Percentiles rank a stretch among this genome's conserved stretches.
Conservation (phyloP, 805 yeast genomes). For the Middelhovenomyces tepae region DNA sequence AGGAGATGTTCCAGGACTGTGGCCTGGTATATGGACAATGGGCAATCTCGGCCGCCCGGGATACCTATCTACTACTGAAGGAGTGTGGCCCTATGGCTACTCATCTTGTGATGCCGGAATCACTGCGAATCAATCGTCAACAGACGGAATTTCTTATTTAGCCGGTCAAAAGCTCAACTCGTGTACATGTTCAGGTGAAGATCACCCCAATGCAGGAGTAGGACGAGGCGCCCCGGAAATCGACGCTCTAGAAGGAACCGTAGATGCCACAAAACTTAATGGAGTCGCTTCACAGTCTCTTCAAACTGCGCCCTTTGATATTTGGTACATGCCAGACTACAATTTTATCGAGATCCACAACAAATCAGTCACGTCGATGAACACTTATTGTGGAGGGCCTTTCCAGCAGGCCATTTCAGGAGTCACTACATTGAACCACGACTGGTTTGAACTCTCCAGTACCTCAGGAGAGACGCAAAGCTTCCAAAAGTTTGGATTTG, state of each 20-base stretch:
- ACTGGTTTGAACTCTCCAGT: conserved; percentile 78
- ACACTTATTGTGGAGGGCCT: conserved; percentile 87
- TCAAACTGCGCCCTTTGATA: conserved; percentile 89
- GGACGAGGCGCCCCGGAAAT: conserved; percentile 97
- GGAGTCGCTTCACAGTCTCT: conserved; percentile 87
- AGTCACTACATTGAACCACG: conserved; percentile 62
- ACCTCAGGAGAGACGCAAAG: conserved; percentile 39
- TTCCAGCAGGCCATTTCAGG: conserved; percentile 89
- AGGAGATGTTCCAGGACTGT: conserved; percentile 71
- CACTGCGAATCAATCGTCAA: conserved; percentile 84
- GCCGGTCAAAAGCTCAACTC: conserved; percentile 73
- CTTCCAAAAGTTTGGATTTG: conserved; percentile 71
- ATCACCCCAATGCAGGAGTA: conserved; percentile 77
- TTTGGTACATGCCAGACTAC: conserved; percentile 91
- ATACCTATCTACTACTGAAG: conserved; percentile 75
- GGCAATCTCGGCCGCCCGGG: conserved; percentile 94
- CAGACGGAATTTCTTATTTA: conserved; percentile 79
- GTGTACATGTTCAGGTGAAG: conserved; percentile 76
- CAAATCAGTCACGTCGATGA: conserved; percentile 63
- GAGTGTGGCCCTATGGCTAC: conserved; percentile 92
- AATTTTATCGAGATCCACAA: conserved; percentile 68
- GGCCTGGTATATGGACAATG: conserved; percentile 97
- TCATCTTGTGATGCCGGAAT: conserved; percentile 88
- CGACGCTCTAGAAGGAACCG: conserved; percentile 83
- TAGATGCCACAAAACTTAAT: conserved; percentile 36